phyloP scores from a whole-genome alignment of 2,329 filamentous ascomycete genomes.

The Myriosclerotinia duriaeana region DNA sequence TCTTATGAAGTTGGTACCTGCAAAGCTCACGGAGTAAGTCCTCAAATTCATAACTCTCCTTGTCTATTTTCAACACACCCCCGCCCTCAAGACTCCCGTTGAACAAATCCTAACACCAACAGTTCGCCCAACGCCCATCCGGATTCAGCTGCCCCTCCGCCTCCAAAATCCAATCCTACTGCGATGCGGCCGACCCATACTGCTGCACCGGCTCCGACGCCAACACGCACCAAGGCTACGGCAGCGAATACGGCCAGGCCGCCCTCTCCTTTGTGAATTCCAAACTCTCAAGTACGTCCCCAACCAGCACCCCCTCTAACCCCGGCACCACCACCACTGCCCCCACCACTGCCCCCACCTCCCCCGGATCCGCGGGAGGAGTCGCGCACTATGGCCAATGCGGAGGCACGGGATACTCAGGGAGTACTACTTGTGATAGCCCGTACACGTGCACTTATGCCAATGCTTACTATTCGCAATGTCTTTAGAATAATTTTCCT shows the following conservation, averaged over 20 bases:
- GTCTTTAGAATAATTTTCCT: conserved; percentile 25
- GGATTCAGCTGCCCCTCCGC: conserved; percentile 56
- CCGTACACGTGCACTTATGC: conserved; percentile 26
- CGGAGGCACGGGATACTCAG: conserved; percentile 28
- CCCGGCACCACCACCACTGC: conserved; percentile 13
- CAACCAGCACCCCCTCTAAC: conserved; percentile 17
- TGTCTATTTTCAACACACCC: neutral
- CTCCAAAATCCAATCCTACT: conserved; percentile 59
- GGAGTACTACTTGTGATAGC: conserved; percentile 26
- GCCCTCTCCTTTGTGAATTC: conserved; percentile 58
- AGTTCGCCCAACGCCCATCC: conserved; percentile 57
- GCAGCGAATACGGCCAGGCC: conserved; percentile 54
- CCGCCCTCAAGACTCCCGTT: neutral
- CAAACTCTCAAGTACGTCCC: conserved; percentile 44
- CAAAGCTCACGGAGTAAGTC: conserved; percentile 56
- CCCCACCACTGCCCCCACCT: conserved; percentile 7
- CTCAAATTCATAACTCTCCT: neutral
- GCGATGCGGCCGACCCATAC: conserved; percentile 59
- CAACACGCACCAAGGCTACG: conserved; percentile 58
- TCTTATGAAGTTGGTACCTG: conserved; percentile 63
- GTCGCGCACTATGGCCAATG: conserved; percentile 24
- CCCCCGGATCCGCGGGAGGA: conserved; percentile 13
- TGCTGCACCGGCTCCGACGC: conserved; percentile 60
- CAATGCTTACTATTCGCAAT: conserved; percentile 31
- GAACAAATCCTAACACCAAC: conserved; percentile 16